These are phyloP conservation scores for Dictyostelium intermedium DNA, from an alignment of 78 protist genomes.

Conservation along the genomic window DNA sequence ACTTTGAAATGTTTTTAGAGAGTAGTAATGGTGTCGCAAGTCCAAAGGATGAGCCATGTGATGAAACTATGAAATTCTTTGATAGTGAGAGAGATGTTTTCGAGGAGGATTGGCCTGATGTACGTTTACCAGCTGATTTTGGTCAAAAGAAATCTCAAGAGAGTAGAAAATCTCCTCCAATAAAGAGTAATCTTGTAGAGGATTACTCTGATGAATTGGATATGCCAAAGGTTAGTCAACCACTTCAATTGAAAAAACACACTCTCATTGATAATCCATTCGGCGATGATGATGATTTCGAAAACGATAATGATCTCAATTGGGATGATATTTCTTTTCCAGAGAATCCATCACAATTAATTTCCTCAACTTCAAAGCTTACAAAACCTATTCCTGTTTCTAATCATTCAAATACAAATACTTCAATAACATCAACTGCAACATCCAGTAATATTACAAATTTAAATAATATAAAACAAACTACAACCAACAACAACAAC, in stretches of 20 bases:
- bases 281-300: slow-evolving; percentile 12
- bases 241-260: slow-evolving; percentile 27
- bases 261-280: slow-evolving; percentile 45
- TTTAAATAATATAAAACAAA: background rate
- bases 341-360: slow-evolving; percentile 15
- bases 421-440: background rate
- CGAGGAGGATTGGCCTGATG: slow-evolving; percentile 76
- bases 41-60: slow-evolving; percentile 21
- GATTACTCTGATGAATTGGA: slow-evolving; percentile 50
- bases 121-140: slow-evolving; percentile 1
- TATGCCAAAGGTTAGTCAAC: background rate
- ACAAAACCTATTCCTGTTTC: background rate
- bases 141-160: slow-evolving; percentile 7
- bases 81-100: slow-evolving; percentile 30
- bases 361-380: background rate
- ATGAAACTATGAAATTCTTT: slow-evolving; percentile 24
- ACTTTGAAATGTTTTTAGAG: background rate
- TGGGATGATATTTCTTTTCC: slow-evolving; percentile 65
- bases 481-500: background rate
- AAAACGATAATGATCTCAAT: slow-evolving; percentile 18
- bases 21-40: background rate
- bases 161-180: slow-evolving; percentile 54
- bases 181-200: background rate
- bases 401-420: background rate
- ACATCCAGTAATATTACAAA: slow-evolving; percentile 12